Evolutionary conservation across 495 filamentous ascomycete genomes (phyloP).

Genomic region (Astrothelium macrocarpum): DNA sequence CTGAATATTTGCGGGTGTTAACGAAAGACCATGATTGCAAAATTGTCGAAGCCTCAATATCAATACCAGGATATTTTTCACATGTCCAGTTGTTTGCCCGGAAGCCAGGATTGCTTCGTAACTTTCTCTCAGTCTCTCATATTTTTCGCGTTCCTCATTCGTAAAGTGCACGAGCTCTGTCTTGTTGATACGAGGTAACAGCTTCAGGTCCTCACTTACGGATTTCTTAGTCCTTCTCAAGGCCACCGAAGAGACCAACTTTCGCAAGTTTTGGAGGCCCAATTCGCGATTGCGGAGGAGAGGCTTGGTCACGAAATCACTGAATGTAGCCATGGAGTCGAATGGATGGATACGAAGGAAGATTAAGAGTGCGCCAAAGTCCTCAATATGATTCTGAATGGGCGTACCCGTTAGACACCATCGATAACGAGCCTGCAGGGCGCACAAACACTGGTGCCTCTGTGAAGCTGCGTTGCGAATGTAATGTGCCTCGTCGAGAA

Average conservation of each 20-base stretch:
- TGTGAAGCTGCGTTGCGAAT: constrained; percentile 68
- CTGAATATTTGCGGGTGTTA: background rate
- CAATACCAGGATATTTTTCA: background rate
- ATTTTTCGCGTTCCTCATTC: background rate
- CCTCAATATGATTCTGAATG: constrained; percentile 36
- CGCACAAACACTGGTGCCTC: constrained; percentile 86
- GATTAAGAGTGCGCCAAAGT: constrained; percentile 32
- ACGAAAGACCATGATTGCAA: background rate
- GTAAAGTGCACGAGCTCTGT: constrained; percentile 30
- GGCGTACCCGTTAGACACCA: constrained; percentile 41
- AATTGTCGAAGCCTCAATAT: background rate
- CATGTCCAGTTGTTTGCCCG: background rate
- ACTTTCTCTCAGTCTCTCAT: background rate
- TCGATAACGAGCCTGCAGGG: constrained; percentile 48
- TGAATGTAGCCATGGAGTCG: constrained; percentile 25
- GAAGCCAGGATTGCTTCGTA: background rate
- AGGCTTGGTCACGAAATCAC: constrained; percentile 23
- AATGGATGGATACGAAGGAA: constrained; percentile 36
- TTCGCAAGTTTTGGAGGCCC: constrained; percentile 30
- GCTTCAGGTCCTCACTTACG: constrained; percentile 24
- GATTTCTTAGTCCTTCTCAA: constrained; percentile 32
- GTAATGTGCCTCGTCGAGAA: constrained; percentile 39
- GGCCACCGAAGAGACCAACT: constrained; percentile 27
- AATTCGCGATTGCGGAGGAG: constrained; percentile 31
- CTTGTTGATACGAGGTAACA: constrained; percentile 23